A percentile compares a stretch with the other conserved stretches of the same genome.
These are phyloP conservation scores for Fusarium illudens DNA, from an alignment of 2,329 filamentous ascomycete species.

Conservation along the genomic window DNA sequence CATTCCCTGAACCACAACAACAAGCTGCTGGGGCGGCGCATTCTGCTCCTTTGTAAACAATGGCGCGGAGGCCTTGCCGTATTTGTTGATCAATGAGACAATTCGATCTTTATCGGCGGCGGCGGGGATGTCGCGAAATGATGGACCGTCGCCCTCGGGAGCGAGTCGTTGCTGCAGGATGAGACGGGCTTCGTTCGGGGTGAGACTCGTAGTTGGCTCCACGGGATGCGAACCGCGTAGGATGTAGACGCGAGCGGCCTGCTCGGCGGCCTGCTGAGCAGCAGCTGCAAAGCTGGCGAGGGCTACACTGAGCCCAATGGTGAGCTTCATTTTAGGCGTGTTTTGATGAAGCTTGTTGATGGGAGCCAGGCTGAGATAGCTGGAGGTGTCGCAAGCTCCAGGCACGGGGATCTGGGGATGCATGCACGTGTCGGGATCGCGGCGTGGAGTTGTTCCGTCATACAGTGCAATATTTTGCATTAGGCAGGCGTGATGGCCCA, in stretches of 20 bases:
- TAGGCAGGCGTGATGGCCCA: no score
- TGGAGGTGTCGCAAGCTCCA: conserved; percentile 46
- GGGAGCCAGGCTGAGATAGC: conserved; percentile 41
- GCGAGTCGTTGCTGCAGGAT: conserved; percentile 67
- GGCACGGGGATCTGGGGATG: conserved; percentile 33
- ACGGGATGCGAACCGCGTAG: conserved; percentile 49
- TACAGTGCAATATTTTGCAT: conserved; percentile 29
- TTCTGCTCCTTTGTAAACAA: conserved; percentile 57
- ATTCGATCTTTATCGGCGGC: conserved; percentile 55
- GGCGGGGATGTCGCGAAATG: conserved; percentile 56
- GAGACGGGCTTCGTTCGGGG: conserved; percentile 64
- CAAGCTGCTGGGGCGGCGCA: conserved; percentile 59
- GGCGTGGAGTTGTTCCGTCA: conserved; percentile 44
- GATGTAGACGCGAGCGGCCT: conserved; percentile 63
- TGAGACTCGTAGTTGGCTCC: conserved; percentile 52
- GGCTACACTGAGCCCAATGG: conserved; percentile 50
- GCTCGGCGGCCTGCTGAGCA: conserved; percentile 55
- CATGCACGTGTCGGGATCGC: conserved; percentile 43
- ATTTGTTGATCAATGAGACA: conserved; percentile 66
- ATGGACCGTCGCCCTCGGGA: conserved; percentile 57
- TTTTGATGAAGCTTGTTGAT: conserved; percentile 45
- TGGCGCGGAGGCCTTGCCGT: conserved; percentile 60
- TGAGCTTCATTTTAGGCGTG: conserved; percentile 54
- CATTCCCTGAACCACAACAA: conserved; percentile 68
- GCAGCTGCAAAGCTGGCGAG: conserved; percentile 51